Evolutionary conservation across 768 basidiomycete species (phyloP).

Genomic region (Piloderma croceum): DNA sequence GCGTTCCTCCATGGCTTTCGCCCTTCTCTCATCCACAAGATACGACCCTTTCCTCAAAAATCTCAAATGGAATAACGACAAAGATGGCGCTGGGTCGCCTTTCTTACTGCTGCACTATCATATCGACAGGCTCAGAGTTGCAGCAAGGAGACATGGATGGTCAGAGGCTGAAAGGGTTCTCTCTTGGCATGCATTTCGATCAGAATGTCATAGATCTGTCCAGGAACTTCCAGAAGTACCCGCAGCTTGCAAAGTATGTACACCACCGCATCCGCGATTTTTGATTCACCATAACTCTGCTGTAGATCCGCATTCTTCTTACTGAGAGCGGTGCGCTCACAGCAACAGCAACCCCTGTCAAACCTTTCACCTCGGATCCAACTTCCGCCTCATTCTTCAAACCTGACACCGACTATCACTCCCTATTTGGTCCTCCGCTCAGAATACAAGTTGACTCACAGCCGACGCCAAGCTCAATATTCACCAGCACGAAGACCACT

Average conservation of each 20-base stretch:
- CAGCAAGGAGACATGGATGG: conserved; percentile 52
- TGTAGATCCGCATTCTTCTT: conserved; percentile 46
- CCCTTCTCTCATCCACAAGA: conserved; percentile 49
- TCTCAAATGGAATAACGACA: conserved; percentile 54
- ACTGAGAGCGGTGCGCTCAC: conserved; percentile 34
- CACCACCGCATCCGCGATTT: background rate
- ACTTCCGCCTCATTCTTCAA: conserved; percentile 31
- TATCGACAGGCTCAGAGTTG: conserved; percentile 50
- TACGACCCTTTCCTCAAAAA: conserved; percentile 48
- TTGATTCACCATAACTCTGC: background rate
- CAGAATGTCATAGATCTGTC: conserved; percentile 44
- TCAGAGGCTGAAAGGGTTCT: conserved; percentile 27
- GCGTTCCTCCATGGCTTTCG: background rate
- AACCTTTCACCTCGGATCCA: conserved; percentile 35
- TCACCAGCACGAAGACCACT: conserved; percentile 71
- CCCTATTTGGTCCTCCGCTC: conserved; percentile 31
- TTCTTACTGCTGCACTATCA: conserved; percentile 63
- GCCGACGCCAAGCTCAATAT: conserved; percentile 48
- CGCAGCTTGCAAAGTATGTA: conserved; percentile 18
- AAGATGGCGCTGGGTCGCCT: conserved; percentile 43
- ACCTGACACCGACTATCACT: conserved; percentile 24
- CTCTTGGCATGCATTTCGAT: conserved; percentile 35
- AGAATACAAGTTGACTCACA: conserved; percentile 50
- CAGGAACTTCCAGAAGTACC: no score
- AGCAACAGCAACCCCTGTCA: conserved; percentile 28